Evolutionary conservation across 768 basidiomycete species (phyloP).

Genomic region (Collybia nuda): DNA sequence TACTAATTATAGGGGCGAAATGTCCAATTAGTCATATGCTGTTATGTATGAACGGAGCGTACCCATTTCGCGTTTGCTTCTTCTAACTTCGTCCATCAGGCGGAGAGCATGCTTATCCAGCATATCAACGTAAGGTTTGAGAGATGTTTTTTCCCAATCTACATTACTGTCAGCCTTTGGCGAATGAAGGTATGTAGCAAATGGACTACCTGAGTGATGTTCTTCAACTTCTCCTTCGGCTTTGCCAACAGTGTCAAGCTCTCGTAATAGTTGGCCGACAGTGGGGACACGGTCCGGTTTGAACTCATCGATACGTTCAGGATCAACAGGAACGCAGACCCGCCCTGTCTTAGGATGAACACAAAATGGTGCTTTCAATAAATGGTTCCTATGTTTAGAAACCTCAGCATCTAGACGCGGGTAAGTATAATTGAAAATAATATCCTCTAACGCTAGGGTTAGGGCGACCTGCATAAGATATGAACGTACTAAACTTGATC

Average conservation of each 20-base stretch:
- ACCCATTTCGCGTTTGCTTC: constrained; percentile 46
- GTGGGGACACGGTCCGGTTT: constrained; percentile 88
- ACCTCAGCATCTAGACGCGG: constrained; percentile 97
- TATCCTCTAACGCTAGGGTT: constrained; percentile 67
- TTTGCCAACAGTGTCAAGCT: constrained; percentile 56
- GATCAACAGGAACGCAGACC: constrained; percentile 92
- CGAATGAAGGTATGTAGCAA: constrained; percentile 3
- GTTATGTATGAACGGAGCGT: constrained; percentile 6
- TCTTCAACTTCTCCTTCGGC: constrained; percentile 32
- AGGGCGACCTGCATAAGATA: constrained; percentile 21
- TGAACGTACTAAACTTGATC: not conserved
- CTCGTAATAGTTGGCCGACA: constrained; percentile 75
- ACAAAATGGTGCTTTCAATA: constrained; percentile 97
- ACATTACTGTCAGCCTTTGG: not conserved
- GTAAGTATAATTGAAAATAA: constrained; percentile 92
- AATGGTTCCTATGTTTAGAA: constrained; percentile 94
- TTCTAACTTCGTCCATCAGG: constrained; percentile 59
- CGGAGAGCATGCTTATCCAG: constrained; percentile 69
- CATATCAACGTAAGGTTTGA: constrained; percentile 89
- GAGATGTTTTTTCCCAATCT: constrained; percentile 87
- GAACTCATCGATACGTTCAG: constrained; percentile 71
- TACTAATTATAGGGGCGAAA: constrained; percentile 8
- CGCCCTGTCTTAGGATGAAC: constrained; percentile 95
- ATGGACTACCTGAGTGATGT: constrained; percentile 47
- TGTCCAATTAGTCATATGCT: not conserved